Conservation (phyloP, 2,329 filamentous ascomycete species). For the Hypoxylon sp. region DNA sequence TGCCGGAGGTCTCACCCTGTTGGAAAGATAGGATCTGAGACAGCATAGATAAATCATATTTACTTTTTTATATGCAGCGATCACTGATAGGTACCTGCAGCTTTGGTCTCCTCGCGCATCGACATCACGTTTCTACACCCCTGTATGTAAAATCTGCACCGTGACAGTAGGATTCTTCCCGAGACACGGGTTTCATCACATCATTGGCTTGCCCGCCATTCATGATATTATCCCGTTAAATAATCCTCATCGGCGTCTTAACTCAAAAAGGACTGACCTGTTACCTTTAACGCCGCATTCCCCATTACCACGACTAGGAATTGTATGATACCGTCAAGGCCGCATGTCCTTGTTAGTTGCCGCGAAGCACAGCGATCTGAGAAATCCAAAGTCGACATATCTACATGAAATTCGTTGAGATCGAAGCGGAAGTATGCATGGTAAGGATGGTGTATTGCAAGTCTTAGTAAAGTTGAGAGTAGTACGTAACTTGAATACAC, state of each 20-base stretch:
- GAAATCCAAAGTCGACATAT: neutral
- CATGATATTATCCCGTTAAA: constrained; percentile 46
- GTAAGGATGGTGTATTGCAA: neutral
- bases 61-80: too few species aligned
- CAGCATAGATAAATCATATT: too few species aligned
- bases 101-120: too few species aligned
- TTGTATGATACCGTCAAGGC: neutral
- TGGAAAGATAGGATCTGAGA: too few species aligned
- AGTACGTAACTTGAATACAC: neutral
- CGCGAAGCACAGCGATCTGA: neutral
- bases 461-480: neutral
- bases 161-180: constrained; percentile 60
- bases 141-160: too few species aligned
- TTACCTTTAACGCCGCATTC: neutral
- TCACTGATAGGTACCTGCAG: too few species aligned
- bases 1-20: too few species aligned
- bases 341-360: neutral
- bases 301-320: neutral
- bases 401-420: neutral
- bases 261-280: neutral
- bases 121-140: too few species aligned
- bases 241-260: neutral
- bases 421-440: neutral
- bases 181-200: constrained; percentile 72
- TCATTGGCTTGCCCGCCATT: neutral